Evolutionary conservation across 177 flowering plant species (phyloP).

Genomic region (Vitis hybrid): DNA sequence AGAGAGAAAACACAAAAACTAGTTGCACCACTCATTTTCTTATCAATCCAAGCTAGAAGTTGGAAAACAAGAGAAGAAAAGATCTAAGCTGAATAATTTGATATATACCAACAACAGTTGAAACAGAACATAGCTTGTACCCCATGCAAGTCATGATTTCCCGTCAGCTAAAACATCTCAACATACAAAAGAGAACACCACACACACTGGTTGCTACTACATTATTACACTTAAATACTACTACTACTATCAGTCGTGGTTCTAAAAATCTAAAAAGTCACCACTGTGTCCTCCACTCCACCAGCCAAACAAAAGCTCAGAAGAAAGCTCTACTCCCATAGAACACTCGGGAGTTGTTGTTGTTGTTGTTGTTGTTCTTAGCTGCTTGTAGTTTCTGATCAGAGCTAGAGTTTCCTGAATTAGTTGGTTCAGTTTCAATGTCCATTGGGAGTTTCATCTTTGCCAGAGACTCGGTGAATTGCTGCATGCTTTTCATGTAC

Average conservation of each 20-base stretch:
- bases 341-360: conserved; percentile 53
- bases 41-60: background rate
- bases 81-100: conserved; percentile 17
- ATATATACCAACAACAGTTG: conserved; percentile 24
- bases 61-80: conserved; percentile 1
- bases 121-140: conserved; percentile 23
- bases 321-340: conserved; percentile 94
- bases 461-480: conserved; percentile 82
- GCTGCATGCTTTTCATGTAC: conserved; percentile 96
- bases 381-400: conserved; percentile 51
- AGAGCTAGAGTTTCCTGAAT: conserved; percentile 49
- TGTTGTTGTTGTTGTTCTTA: conserved; percentile 26
- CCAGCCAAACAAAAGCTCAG: conserved; percentile 36
- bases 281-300: conserved; percentile 30
- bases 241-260: conserved; percentile 34
- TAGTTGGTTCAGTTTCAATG: conserved; percentile 43
- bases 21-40: background rate
- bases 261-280: conserved; percentile 42
- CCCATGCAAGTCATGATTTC: conserved; percentile 30
- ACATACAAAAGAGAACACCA: conserved; percentile 31
- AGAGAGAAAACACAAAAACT: background rate
- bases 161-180: conserved; percentile 26
- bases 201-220: conserved; percentile 13
- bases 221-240: conserved; percentile 19
- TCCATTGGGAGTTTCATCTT: conserved; percentile 99